These are phyloP conservation scores for Suhomyces chickasaworum DNA, from an alignment of 1,139 yeast species.

Conservation along the genomic window DNA sequence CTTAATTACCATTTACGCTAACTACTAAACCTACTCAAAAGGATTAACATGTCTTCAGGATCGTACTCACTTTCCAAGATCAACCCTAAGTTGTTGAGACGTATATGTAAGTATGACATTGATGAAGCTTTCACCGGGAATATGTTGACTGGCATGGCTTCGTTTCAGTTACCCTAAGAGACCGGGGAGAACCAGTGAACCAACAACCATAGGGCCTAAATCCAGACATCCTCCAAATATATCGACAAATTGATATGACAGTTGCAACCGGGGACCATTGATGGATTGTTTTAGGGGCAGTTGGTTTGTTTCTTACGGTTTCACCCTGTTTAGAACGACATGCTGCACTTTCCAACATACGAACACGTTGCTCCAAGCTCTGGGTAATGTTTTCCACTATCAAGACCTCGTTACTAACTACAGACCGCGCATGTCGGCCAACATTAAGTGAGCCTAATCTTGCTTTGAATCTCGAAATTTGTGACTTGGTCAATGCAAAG, in stretches of 20 bases:
- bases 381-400: background rate
- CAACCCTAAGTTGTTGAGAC: constrained; percentile 61
- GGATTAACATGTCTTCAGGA: constrained; percentile 27
- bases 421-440: constrained; percentile 87
- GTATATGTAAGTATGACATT: constrained; percentile 53
- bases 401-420: constrained; percentile 21
- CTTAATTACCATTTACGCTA: background rate
- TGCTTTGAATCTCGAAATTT: constrained; percentile 85
- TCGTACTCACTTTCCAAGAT: constrained; percentile 50
- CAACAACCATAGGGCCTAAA: too few relatives aligned
- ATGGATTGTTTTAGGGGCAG: too few relatives aligned
- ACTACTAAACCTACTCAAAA: background rate
- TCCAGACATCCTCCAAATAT: too few relatives aligned
- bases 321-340: too few relatives aligned
- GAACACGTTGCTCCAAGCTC: background rate
- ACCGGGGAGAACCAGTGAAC: too few relatives aligned
- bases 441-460: constrained; percentile 85
- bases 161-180: too few relatives aligned
- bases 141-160: background rate
- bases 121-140: background rate
- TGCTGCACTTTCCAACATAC: too few relatives aligned
- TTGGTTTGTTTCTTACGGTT: too few relatives aligned
- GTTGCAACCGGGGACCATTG: too few relatives aligned
- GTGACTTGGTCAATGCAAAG: constrained; percentile 89
- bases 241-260: too few relatives aligned